Conservation (phyloP, 371 early-diverging fungal species). For the Saksenaea vasiformis region DNA sequence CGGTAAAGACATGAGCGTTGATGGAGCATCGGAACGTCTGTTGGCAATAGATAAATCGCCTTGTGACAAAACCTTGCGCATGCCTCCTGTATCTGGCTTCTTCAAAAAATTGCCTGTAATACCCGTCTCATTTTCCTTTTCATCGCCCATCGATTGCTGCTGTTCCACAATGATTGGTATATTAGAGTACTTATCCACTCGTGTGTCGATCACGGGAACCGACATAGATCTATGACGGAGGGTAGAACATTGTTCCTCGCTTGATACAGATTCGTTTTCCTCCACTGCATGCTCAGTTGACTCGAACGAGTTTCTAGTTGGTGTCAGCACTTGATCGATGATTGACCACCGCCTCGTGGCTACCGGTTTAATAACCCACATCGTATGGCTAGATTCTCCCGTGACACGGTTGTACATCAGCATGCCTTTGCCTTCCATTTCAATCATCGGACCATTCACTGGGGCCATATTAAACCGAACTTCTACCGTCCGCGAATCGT, state of each 20-base stretch:
- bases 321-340: constrained; percentile 12
- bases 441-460: constrained; percentile 48
- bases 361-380: constrained; percentile 83
- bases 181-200: not conserved
- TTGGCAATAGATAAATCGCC: not conserved
- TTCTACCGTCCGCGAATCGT: constrained; percentile 78
- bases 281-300: not conserved
- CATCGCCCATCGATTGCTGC: not conserved
- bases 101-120: not conserved
- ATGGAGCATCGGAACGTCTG: not conserved
- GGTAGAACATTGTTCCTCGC: not conserved
- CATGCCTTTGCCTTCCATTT: constrained; percentile 92
- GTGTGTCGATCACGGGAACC: constrained; percentile 15
- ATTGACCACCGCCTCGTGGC: constrained; percentile 18
- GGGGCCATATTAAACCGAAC: constrained; percentile 67
- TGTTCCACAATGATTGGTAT: not conserved
- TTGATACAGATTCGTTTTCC: constrained; percentile 4
- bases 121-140: constrained; percentile 15
- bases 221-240: constrained; percentile 27
- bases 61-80: not conserved
- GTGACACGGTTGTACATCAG: constrained; percentile 76
- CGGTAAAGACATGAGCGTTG: constrained; percentile 24
- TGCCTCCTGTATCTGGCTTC: not conserved
- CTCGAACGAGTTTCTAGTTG: constrained; percentile 1
- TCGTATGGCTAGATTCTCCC: constrained; percentile 72